Evolutionary conservation across 2,329 filamentous ascomycete species (phyloP), one percentile per base, ranked within the genome.

Genomic region (Helminthosporium solani): DNA sequence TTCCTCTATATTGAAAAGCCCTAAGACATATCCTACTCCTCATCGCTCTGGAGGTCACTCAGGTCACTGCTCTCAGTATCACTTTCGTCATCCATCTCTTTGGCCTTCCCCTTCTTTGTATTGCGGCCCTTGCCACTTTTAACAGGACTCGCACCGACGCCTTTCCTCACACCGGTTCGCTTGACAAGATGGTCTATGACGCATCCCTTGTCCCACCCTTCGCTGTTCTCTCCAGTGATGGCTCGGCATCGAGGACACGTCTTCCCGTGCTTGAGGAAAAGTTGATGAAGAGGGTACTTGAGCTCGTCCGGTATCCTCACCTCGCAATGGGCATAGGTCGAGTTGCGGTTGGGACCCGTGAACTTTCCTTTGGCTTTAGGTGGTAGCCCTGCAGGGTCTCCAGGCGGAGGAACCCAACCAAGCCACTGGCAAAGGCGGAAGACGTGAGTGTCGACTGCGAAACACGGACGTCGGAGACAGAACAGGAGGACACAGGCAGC

Each of bases 361-460:
- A 76, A 76, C 1, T 71, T 67, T 18, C 72, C 72, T 50, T 72
- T 72, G 2, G 54, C 53, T 7, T 57, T 57, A 9, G 66, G 62
- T 27, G 61, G 51, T 11, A 69, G 54, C 19, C 64, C 63, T 30
- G 59, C 53, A 12, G 60, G 51, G 30, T 70, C 57, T 43, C 69
- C 66, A 45, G 68, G 49, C 38, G 73, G 64, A 0, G 82, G 82
- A 1, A 84, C 72, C 82, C 83, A 85, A 19, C 77, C 77, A 0
- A 86, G 73, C 75, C 83, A 83, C 42, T 79, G 78, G 54, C 75
- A 79, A 12, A 85, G 75, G 1, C 83, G 78, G 58, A 84, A 85
- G 48, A 85, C 82, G 62, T 86, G 83, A 1, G 83, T 86, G 53
- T 86, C 83, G 7, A 85, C 83, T 0, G 83, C 83, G 53, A 86